These are phyloP conservation scores for Xylaria hypoxylon DNA, from an alignment of 2,329 filamentous ascomycete species.

Conservation along the genomic window DNA sequence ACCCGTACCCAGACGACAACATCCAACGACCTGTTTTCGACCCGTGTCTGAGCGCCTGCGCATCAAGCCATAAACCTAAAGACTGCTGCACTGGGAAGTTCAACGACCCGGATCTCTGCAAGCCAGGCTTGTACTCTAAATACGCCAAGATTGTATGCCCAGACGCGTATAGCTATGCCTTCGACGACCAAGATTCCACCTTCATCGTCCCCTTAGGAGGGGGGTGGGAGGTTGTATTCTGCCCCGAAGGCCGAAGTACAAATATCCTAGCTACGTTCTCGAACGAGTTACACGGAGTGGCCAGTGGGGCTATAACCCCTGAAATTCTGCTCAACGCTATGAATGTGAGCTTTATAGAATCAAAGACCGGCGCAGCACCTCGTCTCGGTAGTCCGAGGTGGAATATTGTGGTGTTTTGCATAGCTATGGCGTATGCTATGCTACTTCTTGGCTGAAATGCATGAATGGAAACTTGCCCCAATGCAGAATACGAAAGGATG, in stretches of 20 bases:
- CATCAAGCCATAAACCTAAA: slow-evolving; percentile 71
- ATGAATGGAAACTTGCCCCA: not conserved
- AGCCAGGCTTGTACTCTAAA: slow-evolving; percentile 74
- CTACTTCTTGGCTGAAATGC: slow-evolving; percentile 12
- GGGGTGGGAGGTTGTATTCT: slow-evolving; percentile 83
- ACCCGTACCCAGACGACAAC: slow-evolving; percentile 82
- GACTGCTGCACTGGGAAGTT: slow-evolving; percentile 83
- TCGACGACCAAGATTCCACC: slow-evolving; percentile 68
- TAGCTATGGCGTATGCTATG: slow-evolving; percentile 7
- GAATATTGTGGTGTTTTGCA: not conserved
- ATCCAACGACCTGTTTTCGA: slow-evolving; percentile 78
- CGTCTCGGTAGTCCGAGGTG: not conserved
- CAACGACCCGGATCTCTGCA: slow-evolving; percentile 70
- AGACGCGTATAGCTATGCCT: slow-evolving; percentile 84
- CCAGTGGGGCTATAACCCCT: slow-evolving; percentile 54
- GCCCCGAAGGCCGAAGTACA: slow-evolving; percentile 72
- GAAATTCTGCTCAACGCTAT: slow-evolving; percentile 50
- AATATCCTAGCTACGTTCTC: slow-evolving; percentile 67
- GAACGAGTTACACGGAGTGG: slow-evolving; percentile 61
- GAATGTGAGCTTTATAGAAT: slow-evolving; percentile 54
- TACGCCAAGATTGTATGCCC: slow-evolving; percentile 81
- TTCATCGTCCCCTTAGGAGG: slow-evolving; percentile 75
- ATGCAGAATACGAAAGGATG: slow-evolving; percentile 7
- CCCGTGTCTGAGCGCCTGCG: slow-evolving; percentile 82
- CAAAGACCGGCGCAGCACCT: slow-evolving; percentile 35